A percentile compares a stretch with the other conserved stretches of the same genome.
phyloP scores from a whole-genome alignment of 1,139 yeast genomes.

The Saccharomyces hybrid region DNA sequence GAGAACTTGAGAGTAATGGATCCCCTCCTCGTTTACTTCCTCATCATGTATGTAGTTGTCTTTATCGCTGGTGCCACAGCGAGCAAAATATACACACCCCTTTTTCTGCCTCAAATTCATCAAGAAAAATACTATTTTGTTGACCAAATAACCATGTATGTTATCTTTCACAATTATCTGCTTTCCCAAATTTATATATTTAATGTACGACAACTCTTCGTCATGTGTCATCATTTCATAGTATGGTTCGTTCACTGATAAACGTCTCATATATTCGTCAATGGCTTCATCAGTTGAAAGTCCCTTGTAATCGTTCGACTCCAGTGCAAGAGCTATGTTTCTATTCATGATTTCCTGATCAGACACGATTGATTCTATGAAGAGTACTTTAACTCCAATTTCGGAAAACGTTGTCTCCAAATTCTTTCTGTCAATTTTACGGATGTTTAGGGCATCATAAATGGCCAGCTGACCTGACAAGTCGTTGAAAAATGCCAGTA shows the following conservation, averaged over 20 bases:
- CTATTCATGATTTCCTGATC: conserved; percentile 61
- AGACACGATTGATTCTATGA: conserved; percentile 82
- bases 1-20: conserved; percentile 40
- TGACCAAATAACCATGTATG: conserved; percentile 78
- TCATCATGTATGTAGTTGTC: conserved; percentile 50
- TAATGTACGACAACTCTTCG: conserved; percentile 14
- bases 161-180: conserved; percentile 64
- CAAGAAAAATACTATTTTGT: conserved; percentile 80
- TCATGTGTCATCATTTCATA: conserved; percentile 32
- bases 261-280: conserved; percentile 50
- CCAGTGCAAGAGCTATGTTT: conserved; percentile 78
- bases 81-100: conserved; percentile 62
- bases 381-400: conserved; percentile 65
- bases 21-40: conserved; percentile 54
- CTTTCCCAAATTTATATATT: conserved; percentile 72
- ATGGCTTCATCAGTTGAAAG: conserved; percentile 63
- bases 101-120: conserved; percentile 76
- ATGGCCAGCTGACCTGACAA: conserved; percentile 90
- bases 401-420: conserved; percentile 48
- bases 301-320: conserved; percentile 79
- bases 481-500: conserved; percentile 59
- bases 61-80: conserved; percentile 61
- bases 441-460: conserved; percentile 90
- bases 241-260: conserved; percentile 43
- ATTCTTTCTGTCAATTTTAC: conserved; percentile 56